Conservation (phyloP, 2,329 filamentous ascomycete species). For the Remersonia thermophila region DNA sequence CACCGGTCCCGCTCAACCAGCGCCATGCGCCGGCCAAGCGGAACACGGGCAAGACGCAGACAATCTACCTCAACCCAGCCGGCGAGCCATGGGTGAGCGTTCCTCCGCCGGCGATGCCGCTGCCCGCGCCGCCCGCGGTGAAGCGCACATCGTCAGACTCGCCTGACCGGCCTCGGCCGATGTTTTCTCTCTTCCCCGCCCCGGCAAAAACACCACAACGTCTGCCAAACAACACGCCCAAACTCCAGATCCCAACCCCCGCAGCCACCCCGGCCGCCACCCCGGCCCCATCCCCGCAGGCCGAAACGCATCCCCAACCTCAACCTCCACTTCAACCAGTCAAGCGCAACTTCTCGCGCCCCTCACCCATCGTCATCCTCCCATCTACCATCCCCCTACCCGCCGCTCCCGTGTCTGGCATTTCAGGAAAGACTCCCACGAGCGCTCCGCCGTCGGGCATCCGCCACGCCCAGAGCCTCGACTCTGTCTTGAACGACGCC, state of each 20-base stretch:
- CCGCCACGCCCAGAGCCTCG: background rate
- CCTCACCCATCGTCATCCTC: background rate
- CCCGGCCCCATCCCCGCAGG: too few species aligned
- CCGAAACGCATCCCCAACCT: too few species aligned
- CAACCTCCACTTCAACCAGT: too few species aligned
- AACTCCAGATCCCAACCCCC: background rate
- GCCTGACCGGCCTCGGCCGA: background rate
- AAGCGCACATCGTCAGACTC: background rate
- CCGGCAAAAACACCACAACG: background rate
- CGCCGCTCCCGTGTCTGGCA: too few species aligned
- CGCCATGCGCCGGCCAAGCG: background rate
- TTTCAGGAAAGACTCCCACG: too few species aligned
- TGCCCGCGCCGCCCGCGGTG: constrained; percentile 2
- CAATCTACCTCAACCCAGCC: constrained; percentile 9
- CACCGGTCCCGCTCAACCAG: background rate
- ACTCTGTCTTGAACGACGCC: background rate
- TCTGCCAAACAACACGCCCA: too few species aligned
- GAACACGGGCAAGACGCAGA: background rate
- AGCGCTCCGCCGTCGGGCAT: too few species aligned
- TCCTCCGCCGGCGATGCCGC: constrained; percentile 4
- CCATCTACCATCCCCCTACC: background rate
- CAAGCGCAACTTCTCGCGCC: constrained; percentile 3
- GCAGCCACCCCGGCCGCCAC: too few species aligned
- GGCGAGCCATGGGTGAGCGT: constrained; percentile 10
- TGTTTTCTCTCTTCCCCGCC: constrained; percentile 4